Evolutionary conservation across 2,329 filamentous ascomycete genomes (phyloP).

Genomic region (Cucurbitaria berberidis): DNA sequence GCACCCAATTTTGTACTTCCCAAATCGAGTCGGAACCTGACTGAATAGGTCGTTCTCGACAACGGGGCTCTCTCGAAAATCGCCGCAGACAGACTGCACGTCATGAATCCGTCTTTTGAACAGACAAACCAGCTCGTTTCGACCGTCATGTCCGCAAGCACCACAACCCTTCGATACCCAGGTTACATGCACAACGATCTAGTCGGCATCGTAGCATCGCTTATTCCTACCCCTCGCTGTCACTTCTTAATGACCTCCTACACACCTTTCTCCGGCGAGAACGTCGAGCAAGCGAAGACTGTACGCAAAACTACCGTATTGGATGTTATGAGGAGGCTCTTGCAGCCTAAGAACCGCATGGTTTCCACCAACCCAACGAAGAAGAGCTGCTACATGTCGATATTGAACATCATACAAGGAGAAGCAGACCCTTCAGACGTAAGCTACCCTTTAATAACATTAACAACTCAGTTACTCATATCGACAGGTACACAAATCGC

Average conservation of each 20-base stretch:
- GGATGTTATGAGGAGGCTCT: slow-evolving; percentile 92
- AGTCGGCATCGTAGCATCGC: slow-evolving; percentile 91
- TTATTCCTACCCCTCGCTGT: slow-evolving; percentile 94
- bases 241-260: slow-evolving; percentile 99
- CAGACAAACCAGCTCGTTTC: slow-evolving; percentile 95
- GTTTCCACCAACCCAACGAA: slow-evolving; percentile 94
- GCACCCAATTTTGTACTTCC: neutral
- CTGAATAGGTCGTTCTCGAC: slow-evolving; percentile 76
- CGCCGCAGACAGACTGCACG: slow-evolving; percentile 90
- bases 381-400: slow-evolving; percentile 98
- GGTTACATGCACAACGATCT: slow-evolving; percentile 99
- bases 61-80: slow-evolving; percentile 94
- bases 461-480: slow-evolving; percentile 10
- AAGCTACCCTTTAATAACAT: slow-evolving; percentile 18
- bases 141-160: slow-evolving; percentile 98
- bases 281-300: slow-evolving; percentile 95
- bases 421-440: slow-evolving; percentile 96
- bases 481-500: slow-evolving; percentile 82
- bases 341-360: slow-evolving; percentile 99
- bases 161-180: slow-evolving; percentile 93
- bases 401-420: slow-evolving; percentile 98
- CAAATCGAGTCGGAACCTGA: slow-evolving; percentile 30
- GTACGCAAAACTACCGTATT: slow-evolving; percentile 97
- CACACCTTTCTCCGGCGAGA: slow-evolving; percentile 95
- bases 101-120: slow-evolving; percentile 93